Evolutionary conservation across 2,329 filamentous ascomycete species (phyloP), one percentile per base, ranked within the genome.

Genomic region (Hypoxylon sp.): DNA sequence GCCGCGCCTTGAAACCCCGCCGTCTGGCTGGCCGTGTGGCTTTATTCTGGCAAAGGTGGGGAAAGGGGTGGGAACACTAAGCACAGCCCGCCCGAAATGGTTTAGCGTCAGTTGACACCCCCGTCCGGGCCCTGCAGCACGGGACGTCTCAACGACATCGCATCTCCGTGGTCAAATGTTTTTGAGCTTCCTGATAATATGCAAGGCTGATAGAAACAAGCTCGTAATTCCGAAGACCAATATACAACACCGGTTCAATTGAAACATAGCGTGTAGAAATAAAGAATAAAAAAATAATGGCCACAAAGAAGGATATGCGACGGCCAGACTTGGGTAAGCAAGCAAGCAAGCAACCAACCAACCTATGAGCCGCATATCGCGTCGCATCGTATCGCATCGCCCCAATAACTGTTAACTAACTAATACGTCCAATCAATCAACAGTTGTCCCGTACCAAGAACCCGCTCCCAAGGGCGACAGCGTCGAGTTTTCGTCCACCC

Each of bases 391-490:
- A 5, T 49, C 45, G 31, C 56, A 27, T 48, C 51, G n/a, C n/a
- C n/a, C n/a, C n/a, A n/a, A n/a, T n/a, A n/a, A 57, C 36, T 15
- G 23, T 19, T 11, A 27, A 25, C 20, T 15, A 43, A 27, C 30
- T 47, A 49, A 30, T 40, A 38, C 32, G 5, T 12, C 12, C 25
- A 11, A n/a, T n/a, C n/a, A n/a, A n/a, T n/a, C 13, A 27, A 20
- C 69, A 97, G 92, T 92, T 69, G 89, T 97, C 64, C 92, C 92
- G 54, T 97, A 94, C 73, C 84, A 90, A 72, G 88, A 88, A 63
- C 90, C 91, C 31, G 77, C 80, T 37, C 77, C 83, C 63, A 84
- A 86, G 65, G 62, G 80, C 66, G 80, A 83, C 13, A 65, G 77
- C 57, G 76, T 81, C 60, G 91, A 96, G 67, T 82, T 96, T 71